Evolutionary conservation across 495 filamentous ascomycete species (phyloP).

Genomic region (Echria macrotheca): DNA sequence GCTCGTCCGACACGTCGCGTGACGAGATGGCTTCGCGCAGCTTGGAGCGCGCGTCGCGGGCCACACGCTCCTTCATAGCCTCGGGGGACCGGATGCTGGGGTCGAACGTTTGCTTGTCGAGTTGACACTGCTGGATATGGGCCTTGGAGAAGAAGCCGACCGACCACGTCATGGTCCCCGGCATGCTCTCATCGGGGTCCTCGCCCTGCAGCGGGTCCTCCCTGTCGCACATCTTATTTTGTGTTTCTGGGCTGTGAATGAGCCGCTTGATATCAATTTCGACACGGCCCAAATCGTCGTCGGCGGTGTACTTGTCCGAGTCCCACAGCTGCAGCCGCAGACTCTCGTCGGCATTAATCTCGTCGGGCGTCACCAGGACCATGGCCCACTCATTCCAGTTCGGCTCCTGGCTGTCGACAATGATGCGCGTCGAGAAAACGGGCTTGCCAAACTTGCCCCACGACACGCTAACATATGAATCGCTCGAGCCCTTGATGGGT

Average conservation of each 20-base stretch:
- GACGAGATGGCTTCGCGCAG: constrained; percentile 50
- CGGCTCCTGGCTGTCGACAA: constrained; percentile 56
- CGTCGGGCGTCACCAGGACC: constrained; percentile 59
- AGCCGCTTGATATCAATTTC: constrained; percentile 60
- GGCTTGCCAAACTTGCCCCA: constrained; percentile 76
- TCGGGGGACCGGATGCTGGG: constrained; percentile 45
- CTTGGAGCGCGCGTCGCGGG: constrained; percentile 48
- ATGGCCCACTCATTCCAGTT: constrained; percentile 64
- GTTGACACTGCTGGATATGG: constrained; percentile 49
- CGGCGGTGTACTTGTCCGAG: constrained; percentile 60
- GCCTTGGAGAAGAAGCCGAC: constrained; percentile 66
- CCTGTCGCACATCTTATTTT: constrained; percentile 51
- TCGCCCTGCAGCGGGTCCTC: constrained; percentile 55
- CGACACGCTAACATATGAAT: constrained; percentile 63
- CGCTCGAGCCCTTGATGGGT: constrained; percentile 54
- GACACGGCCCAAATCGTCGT: constrained; percentile 66
- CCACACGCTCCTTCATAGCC: constrained; percentile 48
- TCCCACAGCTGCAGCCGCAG: constrained; percentile 67
- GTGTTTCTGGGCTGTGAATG: constrained; percentile 50
- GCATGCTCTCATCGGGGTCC: constrained; percentile 59
- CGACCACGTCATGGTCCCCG: constrained; percentile 62
- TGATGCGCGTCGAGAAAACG: constrained; percentile 57
- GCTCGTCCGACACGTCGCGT: constrained; percentile 47
- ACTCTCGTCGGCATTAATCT: constrained; percentile 66
- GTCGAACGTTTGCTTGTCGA: constrained; percentile 49